Base-by-base conservation (phyloP, 192 early-diverging fungal species). In the Dimargaris verticillata region DNA sequence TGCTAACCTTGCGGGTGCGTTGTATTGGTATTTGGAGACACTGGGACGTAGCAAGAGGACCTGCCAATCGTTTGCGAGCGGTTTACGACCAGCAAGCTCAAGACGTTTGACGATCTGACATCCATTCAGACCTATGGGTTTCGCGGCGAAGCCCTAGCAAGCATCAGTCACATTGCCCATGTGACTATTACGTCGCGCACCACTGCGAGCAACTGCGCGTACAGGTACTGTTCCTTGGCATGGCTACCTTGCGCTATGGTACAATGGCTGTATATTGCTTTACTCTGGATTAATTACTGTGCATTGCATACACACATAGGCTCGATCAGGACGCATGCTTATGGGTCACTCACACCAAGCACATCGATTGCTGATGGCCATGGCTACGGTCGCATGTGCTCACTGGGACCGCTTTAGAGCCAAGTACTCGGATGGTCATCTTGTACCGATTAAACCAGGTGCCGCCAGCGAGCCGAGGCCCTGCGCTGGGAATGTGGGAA, bases 121-220 rank as follows among this genome's bases (percentile, higher is more conserved):
- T 69, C 65, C 24, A 94, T 99, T 58, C 79, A 75, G 22, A 97
- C 96, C 0, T 94, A 87, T 75, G 96, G 96, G 0, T 99, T 99
- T 67, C 80, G 96, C 45, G 96, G 96, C 15, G 95, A 98, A 67
- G 94, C 94, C 2, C 71, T 99, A 55, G 96, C 96, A 0, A 94
- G 91, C 71, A 93, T 99, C 62, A 88, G 88, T 53, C 91, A 94
- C 62, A 86, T 99, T 20, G 87, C 93, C 4, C 91, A 95, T 70
- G 78, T 99, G 41, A 87, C 88, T 22, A 88, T 92, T 57, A 83
- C 83, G 5, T 84, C 88, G 4, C 87, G 86, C 45, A 86, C 86
- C 15, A 78, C 77, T 3, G 83, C 86, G 50, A 83, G 82, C 3
- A 78, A 80, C 22, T 88, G 83, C 63, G 87, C 87, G 5, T 91